Conservation (phyloP, 352 stramenopile species). For the Globisporangium spiculum region DNA sequence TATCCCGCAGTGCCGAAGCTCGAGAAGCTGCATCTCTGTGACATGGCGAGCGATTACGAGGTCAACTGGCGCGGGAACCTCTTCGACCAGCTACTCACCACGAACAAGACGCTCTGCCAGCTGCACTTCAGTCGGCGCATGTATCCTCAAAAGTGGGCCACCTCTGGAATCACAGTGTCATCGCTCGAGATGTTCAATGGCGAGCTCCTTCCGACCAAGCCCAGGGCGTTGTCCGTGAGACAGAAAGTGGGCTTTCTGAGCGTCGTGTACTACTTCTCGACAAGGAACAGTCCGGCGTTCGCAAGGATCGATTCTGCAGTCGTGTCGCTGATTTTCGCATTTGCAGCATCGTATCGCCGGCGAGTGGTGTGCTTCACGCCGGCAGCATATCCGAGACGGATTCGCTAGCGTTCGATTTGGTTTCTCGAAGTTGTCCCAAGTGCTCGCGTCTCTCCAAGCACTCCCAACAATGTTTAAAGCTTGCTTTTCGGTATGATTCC, state of each 20-base stretch:
- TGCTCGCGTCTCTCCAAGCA: too few species aligned
- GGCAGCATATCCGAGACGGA: not conserved
- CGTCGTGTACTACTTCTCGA: not conserved
- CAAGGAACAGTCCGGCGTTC: not conserved
- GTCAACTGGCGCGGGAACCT: not conserved
- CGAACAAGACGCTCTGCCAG: conserved; percentile 1
- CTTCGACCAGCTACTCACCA: not conserved
- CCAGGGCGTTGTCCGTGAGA: not conserved
- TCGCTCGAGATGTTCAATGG: conserved; percentile 2
- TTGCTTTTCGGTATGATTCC: not conserved
- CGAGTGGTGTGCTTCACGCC: conserved; percentile 1
- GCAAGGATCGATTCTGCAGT: not conserved
- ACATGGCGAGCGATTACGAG: not conserved
- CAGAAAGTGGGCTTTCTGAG: conserved; percentile 2
- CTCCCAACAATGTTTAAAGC: not conserved
- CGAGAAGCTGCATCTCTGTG: not conserved
- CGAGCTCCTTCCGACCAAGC: not conserved
- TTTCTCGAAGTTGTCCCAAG: too few species aligned
- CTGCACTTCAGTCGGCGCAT: not conserved
- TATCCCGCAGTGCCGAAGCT: not conserved
- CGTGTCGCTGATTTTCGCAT: not conserved
- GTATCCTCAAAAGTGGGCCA: conserved; percentile 2
- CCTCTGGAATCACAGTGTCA: not conserved
- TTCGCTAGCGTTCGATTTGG: not conserved
- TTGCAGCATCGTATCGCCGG: not conserved